Evolutionary conservation across 2,329 filamentous ascomycete species (phyloP).

Genomic region (Fusarium sarcochroum): DNA sequence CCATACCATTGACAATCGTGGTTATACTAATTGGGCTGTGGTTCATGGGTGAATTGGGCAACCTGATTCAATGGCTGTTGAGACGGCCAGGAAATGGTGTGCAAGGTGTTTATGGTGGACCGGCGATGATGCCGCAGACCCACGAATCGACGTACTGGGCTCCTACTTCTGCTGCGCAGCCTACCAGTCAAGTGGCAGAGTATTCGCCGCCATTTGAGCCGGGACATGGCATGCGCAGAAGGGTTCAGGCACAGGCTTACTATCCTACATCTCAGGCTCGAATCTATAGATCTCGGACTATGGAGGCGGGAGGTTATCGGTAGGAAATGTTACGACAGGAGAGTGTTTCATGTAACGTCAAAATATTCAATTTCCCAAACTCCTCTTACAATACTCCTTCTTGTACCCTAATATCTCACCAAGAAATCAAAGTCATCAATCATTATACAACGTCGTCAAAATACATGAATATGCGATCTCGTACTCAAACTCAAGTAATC

Average conservation of each 20-base stretch:
- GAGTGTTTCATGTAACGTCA: too few species aligned
- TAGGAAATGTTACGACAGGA: background rate
- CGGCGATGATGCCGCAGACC: constrained; percentile 24
- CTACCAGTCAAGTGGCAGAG: constrained; percentile 5
- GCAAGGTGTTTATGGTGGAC: constrained; percentile 23
- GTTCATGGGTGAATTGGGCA: constrained; percentile 61
- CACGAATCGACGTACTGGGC: constrained; percentile 23
- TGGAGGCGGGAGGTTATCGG: background rate
- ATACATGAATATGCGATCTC: background rate
- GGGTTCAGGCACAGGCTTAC: constrained; percentile 18
- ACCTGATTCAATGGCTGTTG: constrained; percentile 51
- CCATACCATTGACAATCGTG: constrained; percentile 61
- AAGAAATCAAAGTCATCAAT: constrained; percentile 36
- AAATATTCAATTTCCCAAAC: constrained; percentile 30
- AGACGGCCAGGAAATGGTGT: constrained; percentile 29
- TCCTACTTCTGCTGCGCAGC: constrained; percentile 2
- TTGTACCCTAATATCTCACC: constrained; percentile 9
- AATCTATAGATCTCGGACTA: constrained; percentile 5
- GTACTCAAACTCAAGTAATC: background rate
- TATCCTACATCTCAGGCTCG: background rate
- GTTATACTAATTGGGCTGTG: constrained; percentile 58
- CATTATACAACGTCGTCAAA: constrained; percentile 40
- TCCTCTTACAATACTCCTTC: constrained; percentile 25
- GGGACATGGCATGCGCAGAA: constrained; percentile 23
- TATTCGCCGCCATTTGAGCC: constrained; percentile 22